A percentile compares a stretch with the other conserved stretches of the same genome.
Evolutionary conservation across 371 early-diverging fungal genomes (phyloP).

Genomic region (Syncephalastrum monosporum): DNA sequence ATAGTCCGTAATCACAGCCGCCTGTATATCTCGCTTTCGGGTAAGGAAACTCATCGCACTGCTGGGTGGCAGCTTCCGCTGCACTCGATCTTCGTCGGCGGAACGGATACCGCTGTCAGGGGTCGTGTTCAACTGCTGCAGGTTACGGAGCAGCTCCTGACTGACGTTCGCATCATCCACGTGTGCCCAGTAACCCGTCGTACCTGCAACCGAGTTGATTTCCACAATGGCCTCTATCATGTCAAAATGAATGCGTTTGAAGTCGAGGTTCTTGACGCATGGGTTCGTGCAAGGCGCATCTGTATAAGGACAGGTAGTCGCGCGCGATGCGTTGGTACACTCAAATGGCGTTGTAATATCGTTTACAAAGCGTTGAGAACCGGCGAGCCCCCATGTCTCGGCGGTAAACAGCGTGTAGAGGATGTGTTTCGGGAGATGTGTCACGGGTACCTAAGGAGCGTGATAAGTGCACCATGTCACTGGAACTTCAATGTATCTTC

Average conservation of each 20-base stretch:
- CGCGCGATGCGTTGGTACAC: constrained; percentile 56
- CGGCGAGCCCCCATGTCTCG: constrained; percentile 78
- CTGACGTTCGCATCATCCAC: constrained; percentile 38
- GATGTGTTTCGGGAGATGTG: constrained; percentile 60
- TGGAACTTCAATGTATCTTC: neutral
- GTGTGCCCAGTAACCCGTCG: constrained; percentile 39
- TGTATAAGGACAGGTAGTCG: constrained; percentile 42
- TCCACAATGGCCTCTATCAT: constrained; percentile 62
- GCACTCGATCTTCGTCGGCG: constrained; percentile 48
- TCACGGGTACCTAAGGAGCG: constrained; percentile 39
- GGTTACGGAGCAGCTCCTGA: constrained; percentile 14
- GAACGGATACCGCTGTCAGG: constrained; percentile 22
- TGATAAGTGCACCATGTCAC: neutral
- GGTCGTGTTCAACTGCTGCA: constrained; percentile 11
- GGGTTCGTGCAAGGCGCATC: constrained; percentile 62
- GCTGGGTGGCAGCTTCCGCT: constrained; percentile 70
- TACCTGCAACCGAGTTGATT: constrained; percentile 45
- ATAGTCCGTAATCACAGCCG: constrained; percentile 69
- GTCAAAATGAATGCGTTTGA: constrained; percentile 62
- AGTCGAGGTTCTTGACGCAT: constrained; percentile 61
- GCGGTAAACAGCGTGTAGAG: constrained; percentile 73
- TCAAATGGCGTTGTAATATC: constrained; percentile 60
- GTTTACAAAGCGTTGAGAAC: constrained; percentile 79
- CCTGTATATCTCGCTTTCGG: constrained; percentile 56
- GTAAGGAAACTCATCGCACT: constrained; percentile 74